Conservation (phyloP, 2,329 filamentous ascomycete genomes). For the Xylaria sp. region DNA sequence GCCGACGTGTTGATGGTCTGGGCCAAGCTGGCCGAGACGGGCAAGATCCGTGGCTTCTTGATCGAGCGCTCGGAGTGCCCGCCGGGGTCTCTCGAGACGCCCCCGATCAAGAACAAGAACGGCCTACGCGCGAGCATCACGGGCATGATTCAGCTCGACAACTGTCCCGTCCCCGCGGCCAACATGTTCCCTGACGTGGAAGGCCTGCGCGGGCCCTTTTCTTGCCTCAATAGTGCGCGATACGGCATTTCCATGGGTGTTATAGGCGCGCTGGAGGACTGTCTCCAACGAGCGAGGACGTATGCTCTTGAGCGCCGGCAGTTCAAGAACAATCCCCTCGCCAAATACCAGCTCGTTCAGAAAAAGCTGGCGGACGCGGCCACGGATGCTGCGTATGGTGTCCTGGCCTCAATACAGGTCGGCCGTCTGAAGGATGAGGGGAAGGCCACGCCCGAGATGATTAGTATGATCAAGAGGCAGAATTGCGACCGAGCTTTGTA, state of each 20-base stretch:
- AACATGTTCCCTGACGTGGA: slow-evolving; percentile 96
- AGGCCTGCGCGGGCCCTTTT: slow-evolving; percentile 88
- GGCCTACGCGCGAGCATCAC: slow-evolving; percentile 93
- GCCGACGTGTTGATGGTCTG: slow-evolving; percentile 87
- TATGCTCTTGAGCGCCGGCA: slow-evolving; percentile 95
- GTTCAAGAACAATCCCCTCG: slow-evolving; percentile 94
- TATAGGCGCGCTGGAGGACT: slow-evolving; percentile 94
- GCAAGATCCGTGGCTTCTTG: slow-evolving; percentile 93
- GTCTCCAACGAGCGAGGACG: slow-evolving; percentile 79
- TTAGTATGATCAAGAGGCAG: slow-evolving; percentile 94
- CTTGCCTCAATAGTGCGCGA: slow-evolving; percentile 91
- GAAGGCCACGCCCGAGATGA: slow-evolving; percentile 92
- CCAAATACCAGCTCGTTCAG: slow-evolving; percentile 96
- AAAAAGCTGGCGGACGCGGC: slow-evolving; percentile 95
- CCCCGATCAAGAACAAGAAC: slow-evolving; percentile 93
- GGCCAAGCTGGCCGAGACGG: slow-evolving; percentile 91
- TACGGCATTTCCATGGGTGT: slow-evolving; percentile 95
- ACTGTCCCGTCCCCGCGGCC: slow-evolving; percentile 84
- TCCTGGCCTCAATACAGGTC: slow-evolving; percentile 90
- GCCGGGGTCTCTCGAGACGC: slow-evolving; percentile 89
- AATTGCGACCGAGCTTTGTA: slow-evolving; percentile 92
- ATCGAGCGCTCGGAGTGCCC: slow-evolving; percentile 88
- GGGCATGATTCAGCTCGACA: slow-evolving; percentile 96
- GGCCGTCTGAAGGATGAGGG: slow-evolving; percentile 93
- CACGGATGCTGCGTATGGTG: slow-evolving; percentile 91